phyloP scores from a whole-genome alignment of 768 basidiomycete species.

The Trichaptum fuscoviolaceum region DNA sequence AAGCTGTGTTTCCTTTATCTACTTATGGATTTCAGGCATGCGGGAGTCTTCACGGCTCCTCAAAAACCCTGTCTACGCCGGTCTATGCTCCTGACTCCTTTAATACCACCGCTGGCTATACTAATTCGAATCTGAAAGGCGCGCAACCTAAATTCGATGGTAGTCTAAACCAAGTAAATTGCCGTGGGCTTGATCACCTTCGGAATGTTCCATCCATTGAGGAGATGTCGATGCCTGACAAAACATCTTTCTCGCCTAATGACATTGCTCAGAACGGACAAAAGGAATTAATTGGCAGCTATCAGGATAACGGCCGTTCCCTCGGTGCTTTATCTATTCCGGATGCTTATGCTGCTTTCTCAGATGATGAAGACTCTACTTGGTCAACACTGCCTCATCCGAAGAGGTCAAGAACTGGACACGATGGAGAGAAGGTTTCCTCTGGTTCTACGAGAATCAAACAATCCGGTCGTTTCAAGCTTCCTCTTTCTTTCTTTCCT shows the following conservation, averaged over 20 bases:
- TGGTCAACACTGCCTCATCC: slow-evolving; percentile 18
- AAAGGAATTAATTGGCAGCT: no score
- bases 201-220: neutral
- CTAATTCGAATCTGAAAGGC: neutral
- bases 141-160: neutral
- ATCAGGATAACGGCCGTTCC: neutral
- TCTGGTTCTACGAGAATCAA: neutral
- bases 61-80: neutral
- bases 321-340: slow-evolving; percentile 6
- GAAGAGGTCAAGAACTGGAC: slow-evolving; percentile 10
- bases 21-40: neutral
- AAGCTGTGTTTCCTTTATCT: neutral
- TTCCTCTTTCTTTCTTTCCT: slow-evolving; percentile 3
- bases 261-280: neutral
- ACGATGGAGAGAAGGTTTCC: neutral
- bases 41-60: neutral
- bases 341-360: slow-evolving; percentile 19
- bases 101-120: neutral
- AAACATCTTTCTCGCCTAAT: neutral
- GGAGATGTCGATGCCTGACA: neutral
- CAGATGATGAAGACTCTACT: slow-evolving; percentile 16
- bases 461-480: slow-evolving; percentile 5
- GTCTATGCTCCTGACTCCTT: neutral
- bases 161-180: neutral
- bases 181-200: neutral